Percentiles rank a stretch among this genome's conserved stretches.
These are phyloP conservation scores for Corchorus capsularis DNA, from an alignment of 345 rosid species.

Conservation along the genomic window DNA sequence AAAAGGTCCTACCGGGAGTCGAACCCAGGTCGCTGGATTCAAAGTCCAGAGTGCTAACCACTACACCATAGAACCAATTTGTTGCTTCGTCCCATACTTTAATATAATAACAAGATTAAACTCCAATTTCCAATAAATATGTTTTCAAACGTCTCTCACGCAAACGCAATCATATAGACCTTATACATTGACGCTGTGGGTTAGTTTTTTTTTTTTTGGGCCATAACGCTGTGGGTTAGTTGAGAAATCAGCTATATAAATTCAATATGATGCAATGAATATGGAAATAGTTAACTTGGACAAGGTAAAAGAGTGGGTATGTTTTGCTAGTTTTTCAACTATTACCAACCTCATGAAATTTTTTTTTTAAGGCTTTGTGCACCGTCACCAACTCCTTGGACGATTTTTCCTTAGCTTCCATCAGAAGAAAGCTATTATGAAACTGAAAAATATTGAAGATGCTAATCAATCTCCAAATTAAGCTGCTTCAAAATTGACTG, in stretches of 20 bases:
- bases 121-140: too few relatives aligned
- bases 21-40: conserved; percentile 99
- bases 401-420: background rate
- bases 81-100: background rate
- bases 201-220: too few relatives aligned
- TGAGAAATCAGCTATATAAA: background rate
- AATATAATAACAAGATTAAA: too few relatives aligned
- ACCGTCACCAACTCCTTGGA: background rate
- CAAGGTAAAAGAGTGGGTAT: background rate
- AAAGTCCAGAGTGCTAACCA: conserved; percentile 99
- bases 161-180: background rate
- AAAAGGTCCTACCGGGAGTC: conserved; percentile 91
- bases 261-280: background rate
- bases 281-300: background rate
- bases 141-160: background rate
- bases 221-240: background rate
- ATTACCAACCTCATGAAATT: background rate
- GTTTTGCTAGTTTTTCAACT: background rate
- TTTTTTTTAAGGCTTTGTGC: background rate
- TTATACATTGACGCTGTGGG: background rate
- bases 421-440: background rate
- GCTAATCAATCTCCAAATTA: background rate
- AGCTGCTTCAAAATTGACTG: background rate
- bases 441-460: background rate
- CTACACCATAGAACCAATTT: conserved; percentile 86